Conservation (phyloP, 306 rosid genomes). For the Carpinus viminea region DNA sequence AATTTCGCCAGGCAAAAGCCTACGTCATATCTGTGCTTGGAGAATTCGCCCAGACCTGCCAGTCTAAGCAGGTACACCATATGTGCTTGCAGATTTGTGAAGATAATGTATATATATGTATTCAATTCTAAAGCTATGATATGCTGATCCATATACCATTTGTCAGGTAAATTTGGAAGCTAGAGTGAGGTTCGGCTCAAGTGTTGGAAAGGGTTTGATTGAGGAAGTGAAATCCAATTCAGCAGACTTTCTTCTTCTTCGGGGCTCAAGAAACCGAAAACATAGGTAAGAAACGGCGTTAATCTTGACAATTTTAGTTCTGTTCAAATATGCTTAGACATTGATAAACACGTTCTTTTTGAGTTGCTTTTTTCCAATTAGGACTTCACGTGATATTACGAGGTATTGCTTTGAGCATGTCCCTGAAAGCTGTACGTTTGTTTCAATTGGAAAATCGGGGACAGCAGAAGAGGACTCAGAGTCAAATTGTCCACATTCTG, state of each 20-base stretch:
- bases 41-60: slow-evolving; percentile 69
- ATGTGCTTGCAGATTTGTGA: not conserved
- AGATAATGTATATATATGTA: not conserved
- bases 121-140: not conserved
- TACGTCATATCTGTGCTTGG: slow-evolving; percentile 85
- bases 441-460: slow-evolving; percentile 50
- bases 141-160: slow-evolving; percentile 8
- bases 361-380: slow-evolving; percentile 13
- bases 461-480: slow-evolving; percentile 31
- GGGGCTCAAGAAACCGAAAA: slow-evolving; percentile 57
- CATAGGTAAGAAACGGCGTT: slow-evolving; percentile 41
- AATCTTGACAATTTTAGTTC: not conserved
- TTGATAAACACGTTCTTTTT: not conserved
- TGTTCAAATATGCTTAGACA: not conserved
- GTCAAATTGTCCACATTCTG: slow-evolving; percentile 37
- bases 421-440: slow-evolving; percentile 56
- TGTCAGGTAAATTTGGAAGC: slow-evolving; percentile 89
- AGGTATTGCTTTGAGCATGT: slow-evolving; percentile 70
- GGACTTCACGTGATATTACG: slow-evolving; percentile 43
- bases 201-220: slow-evolving; percentile 57
- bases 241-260: slow-evolving; percentile 75
- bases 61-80: slow-evolving; percentile 66
- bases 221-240: slow-evolving; percentile 67
- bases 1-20: slow-evolving; percentile 82
- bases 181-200: slow-evolving; percentile 62